Percentiles rank a stretch among this genome's conserved stretches.
These are phyloP conservation scores for Teunomyces atbi DNA, from an alignment of 805 yeast species.

Conservation along the genomic window DNA sequence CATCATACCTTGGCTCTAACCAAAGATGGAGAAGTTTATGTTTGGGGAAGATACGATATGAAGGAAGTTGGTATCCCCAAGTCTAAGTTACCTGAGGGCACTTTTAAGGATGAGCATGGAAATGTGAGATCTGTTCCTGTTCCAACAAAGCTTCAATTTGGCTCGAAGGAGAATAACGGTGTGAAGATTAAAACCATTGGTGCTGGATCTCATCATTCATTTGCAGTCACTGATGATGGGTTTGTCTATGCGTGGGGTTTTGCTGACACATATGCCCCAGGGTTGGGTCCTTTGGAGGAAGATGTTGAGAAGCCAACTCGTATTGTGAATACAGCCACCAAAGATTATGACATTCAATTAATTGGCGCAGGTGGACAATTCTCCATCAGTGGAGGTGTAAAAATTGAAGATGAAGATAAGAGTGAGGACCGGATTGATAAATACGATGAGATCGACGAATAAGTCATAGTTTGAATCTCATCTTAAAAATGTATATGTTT, in stretches of 20 bases:
- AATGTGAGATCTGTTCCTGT: slow-evolving; percentile 81
- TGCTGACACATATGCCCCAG: slow-evolving; percentile 95
- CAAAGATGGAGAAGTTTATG: slow-evolving; percentile 66
- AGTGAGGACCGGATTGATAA: slow-evolving; percentile 50
- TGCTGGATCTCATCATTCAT: slow-evolving; percentile 88
- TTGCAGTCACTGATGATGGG: slow-evolving; percentile 84
- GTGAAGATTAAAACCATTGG: slow-evolving; percentile 49
- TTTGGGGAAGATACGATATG: slow-evolving; percentile 94
- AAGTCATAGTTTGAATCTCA: background rate
- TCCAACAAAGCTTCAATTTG: slow-evolving; percentile 63
- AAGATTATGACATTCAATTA: slow-evolving; percentile 62
- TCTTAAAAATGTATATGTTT: background rate
- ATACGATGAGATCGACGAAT: slow-evolving; percentile 50
- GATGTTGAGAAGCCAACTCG: slow-evolving; percentile 88
- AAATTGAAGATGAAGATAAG: slow-evolving; percentile 50
- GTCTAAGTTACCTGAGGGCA: slow-evolving; percentile 63
- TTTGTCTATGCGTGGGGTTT: slow-evolving; percentile 95
- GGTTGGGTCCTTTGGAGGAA: slow-evolving; percentile 87
- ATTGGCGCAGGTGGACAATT: slow-evolving; percentile 98
- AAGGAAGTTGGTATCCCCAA: slow-evolving; percentile 81
- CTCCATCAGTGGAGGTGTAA: slow-evolving; percentile 81
- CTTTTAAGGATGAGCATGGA: slow-evolving; percentile 77
- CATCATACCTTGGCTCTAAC: slow-evolving; percentile 86
- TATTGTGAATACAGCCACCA: slow-evolving; percentile 92
- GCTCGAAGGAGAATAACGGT: slow-evolving; percentile 25